phyloP scores from a whole-genome alignment of 306 rosid species.

The Prunus mume region DNA sequence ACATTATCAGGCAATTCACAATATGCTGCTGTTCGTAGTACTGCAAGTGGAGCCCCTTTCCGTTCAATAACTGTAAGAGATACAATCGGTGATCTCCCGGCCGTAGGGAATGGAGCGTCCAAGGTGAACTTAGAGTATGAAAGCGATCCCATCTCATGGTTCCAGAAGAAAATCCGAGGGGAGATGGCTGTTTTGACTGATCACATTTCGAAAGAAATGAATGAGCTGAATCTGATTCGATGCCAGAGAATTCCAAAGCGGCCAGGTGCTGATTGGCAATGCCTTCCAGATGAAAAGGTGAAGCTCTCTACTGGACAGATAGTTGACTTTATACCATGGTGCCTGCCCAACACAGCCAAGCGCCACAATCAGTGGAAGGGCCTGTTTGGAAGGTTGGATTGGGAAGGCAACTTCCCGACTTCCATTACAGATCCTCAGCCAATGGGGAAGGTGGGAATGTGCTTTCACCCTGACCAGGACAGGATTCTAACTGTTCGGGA shows the following conservation, averaged over 20 bases:
- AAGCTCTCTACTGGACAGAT: slow-evolving; percentile 72
- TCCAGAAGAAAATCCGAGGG: slow-evolving; percentile 81
- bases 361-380: slow-evolving; percentile 99
- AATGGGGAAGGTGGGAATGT: slow-evolving; percentile 99
- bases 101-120: slow-evolving; percentile 88
- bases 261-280: slow-evolving; percentile 96
- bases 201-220: slow-evolving; percentile 95
- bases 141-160: slow-evolving; percentile 81
- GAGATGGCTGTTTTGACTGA: slow-evolving; percentile 69
- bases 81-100: slow-evolving; percentile 95
- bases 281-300: slow-evolving; percentile 89
- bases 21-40: slow-evolving; percentile 85
- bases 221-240: slow-evolving; percentile 79
- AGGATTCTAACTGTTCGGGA: slow-evolving; percentile 91
- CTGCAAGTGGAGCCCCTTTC: slow-evolving; percentile 86
- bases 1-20: slow-evolving; percentile 49
- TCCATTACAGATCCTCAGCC: slow-evolving; percentile 97
- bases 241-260: slow-evolving; percentile 87
- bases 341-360: slow-evolving; percentile 96
- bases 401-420: slow-evolving; percentile 98
- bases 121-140: slow-evolving; percentile 71
- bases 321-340: slow-evolving; percentile 93
- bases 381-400: slow-evolving; percentile 86
- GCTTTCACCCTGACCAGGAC: slow-evolving; percentile 97
- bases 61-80: slow-evolving; percentile 94